Evolutionary conservation across 768 basidiomycete species (phyloP).

Genomic region (Leccinum sublutescens): DNA sequence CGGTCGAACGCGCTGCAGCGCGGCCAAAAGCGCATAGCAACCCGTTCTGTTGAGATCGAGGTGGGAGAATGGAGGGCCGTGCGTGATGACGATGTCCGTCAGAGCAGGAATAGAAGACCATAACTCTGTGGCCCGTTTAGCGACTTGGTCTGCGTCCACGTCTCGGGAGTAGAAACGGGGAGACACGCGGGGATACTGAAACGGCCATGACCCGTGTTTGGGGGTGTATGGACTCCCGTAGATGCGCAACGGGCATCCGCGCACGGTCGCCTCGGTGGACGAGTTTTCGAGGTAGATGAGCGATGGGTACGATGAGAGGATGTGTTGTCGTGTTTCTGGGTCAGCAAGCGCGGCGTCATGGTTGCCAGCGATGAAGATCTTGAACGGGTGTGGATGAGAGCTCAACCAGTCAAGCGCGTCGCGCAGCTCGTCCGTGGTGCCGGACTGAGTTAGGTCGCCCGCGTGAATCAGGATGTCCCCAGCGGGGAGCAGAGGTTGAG

Average conservation of each 20-base stretch:
- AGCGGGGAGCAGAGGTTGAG: slow-evolving; percentile 2
- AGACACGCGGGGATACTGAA: slow-evolving; percentile 10
- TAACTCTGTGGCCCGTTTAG: neutral
- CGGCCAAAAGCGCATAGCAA: slow-evolving; percentile 7
- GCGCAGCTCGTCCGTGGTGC: slow-evolving; percentile 1
- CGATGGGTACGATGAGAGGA: slow-evolving; percentile 1
- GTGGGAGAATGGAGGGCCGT: neutral
- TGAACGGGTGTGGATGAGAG: slow-evolving; percentile 9
- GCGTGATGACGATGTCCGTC: neutral
- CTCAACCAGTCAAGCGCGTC: slow-evolving; percentile 11
- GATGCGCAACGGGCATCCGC: slow-evolving; percentile 4
- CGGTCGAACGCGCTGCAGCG: slow-evolving; percentile 7
- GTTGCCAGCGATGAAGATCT: slow-evolving; percentile 12
- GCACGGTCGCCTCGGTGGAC: slow-evolving; percentile 1
- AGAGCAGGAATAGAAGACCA: neutral
- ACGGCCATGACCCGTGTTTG: slow-evolving; percentile 6
- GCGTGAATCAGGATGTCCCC: slow-evolving; percentile 11
- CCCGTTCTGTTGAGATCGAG: neutral
- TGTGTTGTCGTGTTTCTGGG: neutral
- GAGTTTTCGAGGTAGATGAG: slow-evolving; percentile 13
- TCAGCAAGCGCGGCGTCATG: slow-evolving; percentile 7
- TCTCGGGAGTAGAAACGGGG: neutral
- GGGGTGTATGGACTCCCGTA: slow-evolving; percentile 13
- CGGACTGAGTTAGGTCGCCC: slow-evolving; percentile 8
- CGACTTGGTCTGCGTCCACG: neutral